Evolutionary conservation across 345 rosid genomes (phyloP), one percentile per base, ranked within the genome.

Genomic region (Geranium rotundifolium): DNA sequence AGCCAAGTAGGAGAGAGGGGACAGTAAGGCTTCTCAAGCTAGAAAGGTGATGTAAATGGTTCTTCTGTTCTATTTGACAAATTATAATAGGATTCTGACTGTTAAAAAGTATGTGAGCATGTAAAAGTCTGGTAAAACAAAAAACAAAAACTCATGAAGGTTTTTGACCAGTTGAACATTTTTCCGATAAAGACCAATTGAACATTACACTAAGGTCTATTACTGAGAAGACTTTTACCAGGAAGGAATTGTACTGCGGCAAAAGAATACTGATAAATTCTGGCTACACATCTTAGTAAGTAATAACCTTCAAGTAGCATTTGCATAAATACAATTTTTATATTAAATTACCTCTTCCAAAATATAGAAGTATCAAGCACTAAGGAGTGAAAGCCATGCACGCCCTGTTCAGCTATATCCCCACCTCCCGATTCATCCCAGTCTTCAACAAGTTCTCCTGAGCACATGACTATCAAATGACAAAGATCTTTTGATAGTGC

Each of bases 401-500:
- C 65, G 62, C 71, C 76, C 65, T 74, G 67, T 62, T 67, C 75
- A 67, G 17, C 60, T 29, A 64, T 10, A 62, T 73, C 77, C 65
- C 68, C 66, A 61, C 69, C 76, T 61, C 64, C 62, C 34, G 79
- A 72, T 66, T 74, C 77, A 66, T 30, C 67, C 46, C 49, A 69
- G 67, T 74, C 82, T 79, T 77, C 75, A 59, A 69, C 71, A 65
- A 92, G 81, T 76, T 84, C 81, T 74, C 97, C 98, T 19, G 86
- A 80, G 82, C 96, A 87, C 68, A 83, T 75, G 71, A 89, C 88
- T 34, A 74, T 81, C 78, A 89, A 71, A 71, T 66, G 87, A 72
- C 89, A 84, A 50, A 92, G 96, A 77, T 92, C 93, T 75, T 83
- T 92, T 37, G 98, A 89, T 75, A 92, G 66, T 72, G 95, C 85